A percentile compares a stretch with the other conserved stretches of the same genome.
Evolutionary conservation across 2,329 filamentous ascomycete genomes (phyloP).

Genomic region (Chalaropsis thielavioides): DNA sequence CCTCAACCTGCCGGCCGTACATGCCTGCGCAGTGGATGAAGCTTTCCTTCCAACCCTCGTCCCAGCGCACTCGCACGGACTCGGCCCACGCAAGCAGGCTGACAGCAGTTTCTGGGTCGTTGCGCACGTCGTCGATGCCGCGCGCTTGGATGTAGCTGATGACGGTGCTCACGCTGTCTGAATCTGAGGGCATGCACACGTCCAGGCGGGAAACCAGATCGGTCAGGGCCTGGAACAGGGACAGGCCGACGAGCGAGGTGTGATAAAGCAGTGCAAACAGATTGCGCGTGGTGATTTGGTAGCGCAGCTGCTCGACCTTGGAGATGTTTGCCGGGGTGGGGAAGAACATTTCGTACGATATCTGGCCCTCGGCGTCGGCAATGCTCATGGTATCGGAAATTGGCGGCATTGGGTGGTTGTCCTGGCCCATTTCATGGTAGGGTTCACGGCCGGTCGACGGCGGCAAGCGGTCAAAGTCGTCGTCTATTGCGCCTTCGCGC

Average conservation of each 20-base stretch:
- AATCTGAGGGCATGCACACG: constrained; percentile 40
- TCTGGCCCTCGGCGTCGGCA: constrained; percentile 36
- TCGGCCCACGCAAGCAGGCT: constrained; percentile 53
- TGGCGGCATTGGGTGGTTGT: constrained; percentile 28
- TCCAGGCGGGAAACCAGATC: constrained; percentile 49
- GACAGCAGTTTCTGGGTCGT: constrained; percentile 44
- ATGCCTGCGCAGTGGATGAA: constrained; percentile 55
- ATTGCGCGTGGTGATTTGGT: constrained; percentile 54
- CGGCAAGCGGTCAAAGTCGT: constrained; percentile 31
- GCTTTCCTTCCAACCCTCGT: constrained; percentile 51
- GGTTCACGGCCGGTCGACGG: constrained; percentile 26
- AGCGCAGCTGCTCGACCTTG: constrained; percentile 35
- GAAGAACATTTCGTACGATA: constrained; percentile 50
- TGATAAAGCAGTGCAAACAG: constrained; percentile 52
- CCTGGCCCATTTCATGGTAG: constrained; percentile 18
- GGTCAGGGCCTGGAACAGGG: constrained; percentile 46
- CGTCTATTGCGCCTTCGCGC: constrained; percentile 38
- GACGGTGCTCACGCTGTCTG: constrained; percentile 44
- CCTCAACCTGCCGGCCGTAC: constrained; percentile 36
- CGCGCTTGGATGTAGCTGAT: constrained; percentile 45
- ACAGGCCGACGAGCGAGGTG: constrained; percentile 49
- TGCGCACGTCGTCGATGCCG: constrained; percentile 49
- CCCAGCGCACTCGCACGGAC: constrained; percentile 44
- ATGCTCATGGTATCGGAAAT: constrained; percentile 30
- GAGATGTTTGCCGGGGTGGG: constrained; percentile 38